These are phyloP conservation scores for Colletotrichum salicis DNA, from an alignment of 2,329 filamentous ascomycete species.

Conservation along the genomic window DNA sequence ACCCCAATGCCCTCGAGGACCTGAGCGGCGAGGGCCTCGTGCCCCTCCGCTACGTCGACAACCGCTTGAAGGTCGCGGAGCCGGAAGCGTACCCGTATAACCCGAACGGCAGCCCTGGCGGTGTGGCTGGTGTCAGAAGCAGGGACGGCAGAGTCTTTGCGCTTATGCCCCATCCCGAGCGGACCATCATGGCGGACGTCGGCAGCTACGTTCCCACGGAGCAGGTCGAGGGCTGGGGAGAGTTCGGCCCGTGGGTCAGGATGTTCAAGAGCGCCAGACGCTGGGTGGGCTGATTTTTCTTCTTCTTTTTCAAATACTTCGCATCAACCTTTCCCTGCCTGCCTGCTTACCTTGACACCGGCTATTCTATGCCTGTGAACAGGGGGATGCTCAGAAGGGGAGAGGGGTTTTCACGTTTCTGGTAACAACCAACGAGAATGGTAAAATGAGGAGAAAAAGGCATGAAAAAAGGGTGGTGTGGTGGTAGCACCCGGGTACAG, in stretches of 20 bases:
- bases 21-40: constrained; percentile 76
- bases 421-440: not conserved
- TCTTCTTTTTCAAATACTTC: not conserved
- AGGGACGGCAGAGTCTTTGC: constrained; percentile 83
- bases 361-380: not conserved
- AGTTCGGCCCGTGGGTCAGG: constrained; percentile 85
- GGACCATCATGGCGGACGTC: constrained; percentile 84
- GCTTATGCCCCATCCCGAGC: constrained; percentile 94
- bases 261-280: constrained; percentile 88
- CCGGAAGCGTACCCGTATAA: constrained; percentile 91
- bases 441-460: not conserved
- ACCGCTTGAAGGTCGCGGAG: constrained; percentile 68
- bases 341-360: not conserved
- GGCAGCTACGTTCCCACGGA: constrained; percentile 75
- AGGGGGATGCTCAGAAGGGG: not conserved
- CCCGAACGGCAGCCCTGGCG: constrained; percentile 83
- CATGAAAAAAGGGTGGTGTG: not conserved
- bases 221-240: constrained; percentile 75
- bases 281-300: constrained; percentile 76
- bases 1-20: constrained; percentile 59
- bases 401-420: not conserved
- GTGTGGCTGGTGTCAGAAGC: constrained; percentile 83
- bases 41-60: constrained; percentile 87
- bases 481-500: not conserved
- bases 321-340: not conserved